Percentiles rank a stretch among this genome's conserved stretches.
Conservation (phyloP, 2,329 filamentous ascomycete species). For the Colletotrichum simmondsii region DNA sequence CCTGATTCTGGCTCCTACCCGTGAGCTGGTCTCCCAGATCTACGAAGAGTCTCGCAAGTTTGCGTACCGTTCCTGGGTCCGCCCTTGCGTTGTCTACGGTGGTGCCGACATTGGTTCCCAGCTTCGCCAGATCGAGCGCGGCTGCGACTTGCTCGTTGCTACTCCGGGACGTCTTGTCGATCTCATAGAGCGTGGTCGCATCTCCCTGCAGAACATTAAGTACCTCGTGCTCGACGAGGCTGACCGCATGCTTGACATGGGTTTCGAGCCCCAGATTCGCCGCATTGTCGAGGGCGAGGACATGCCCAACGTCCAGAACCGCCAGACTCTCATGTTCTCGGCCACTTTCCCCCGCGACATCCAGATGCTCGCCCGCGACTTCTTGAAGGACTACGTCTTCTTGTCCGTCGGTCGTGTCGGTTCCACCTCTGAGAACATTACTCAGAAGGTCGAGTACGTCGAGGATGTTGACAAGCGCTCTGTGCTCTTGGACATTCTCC, state of each 20-base stretch:
- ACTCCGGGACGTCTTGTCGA: conserved; percentile 98
- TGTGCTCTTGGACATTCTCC: conserved; percentile 94
- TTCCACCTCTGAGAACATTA: conserved; percentile 99
- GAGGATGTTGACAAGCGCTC: conserved; percentile 98
- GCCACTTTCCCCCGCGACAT: conserved; percentile 99
- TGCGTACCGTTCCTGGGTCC: conserved; percentile 98
- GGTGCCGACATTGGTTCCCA: conserved; percentile 99
- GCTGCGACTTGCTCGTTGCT: conserved; percentile 95
- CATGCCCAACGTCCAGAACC: conserved; percentile 85
- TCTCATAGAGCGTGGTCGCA: conserved; percentile 97
- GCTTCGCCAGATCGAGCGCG: conserved; percentile 96
- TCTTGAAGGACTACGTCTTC: conserved; percentile 99
- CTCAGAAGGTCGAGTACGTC: conserved; percentile 97
- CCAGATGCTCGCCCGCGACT: conserved; percentile 98
- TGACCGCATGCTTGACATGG: conserved; percentile 99
- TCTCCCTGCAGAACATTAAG: conserved; percentile 98
- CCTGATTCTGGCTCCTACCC: conserved; percentile 93
- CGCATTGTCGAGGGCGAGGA: conserved; percentile 98
- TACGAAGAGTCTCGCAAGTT: conserved; percentile 98
- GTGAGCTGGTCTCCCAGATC: conserved; percentile 98
- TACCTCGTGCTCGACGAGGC: conserved; percentile 99
- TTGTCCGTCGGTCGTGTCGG: conserved; percentile 98
- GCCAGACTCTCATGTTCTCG: conserved; percentile 99
- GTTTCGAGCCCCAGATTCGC: conserved; percentile 99
- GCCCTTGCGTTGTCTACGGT: conserved; percentile 97